Evolutionary conservation across 768 basidiomycete species (phyloP).

Genomic region (Amanita rubescens): DNA sequence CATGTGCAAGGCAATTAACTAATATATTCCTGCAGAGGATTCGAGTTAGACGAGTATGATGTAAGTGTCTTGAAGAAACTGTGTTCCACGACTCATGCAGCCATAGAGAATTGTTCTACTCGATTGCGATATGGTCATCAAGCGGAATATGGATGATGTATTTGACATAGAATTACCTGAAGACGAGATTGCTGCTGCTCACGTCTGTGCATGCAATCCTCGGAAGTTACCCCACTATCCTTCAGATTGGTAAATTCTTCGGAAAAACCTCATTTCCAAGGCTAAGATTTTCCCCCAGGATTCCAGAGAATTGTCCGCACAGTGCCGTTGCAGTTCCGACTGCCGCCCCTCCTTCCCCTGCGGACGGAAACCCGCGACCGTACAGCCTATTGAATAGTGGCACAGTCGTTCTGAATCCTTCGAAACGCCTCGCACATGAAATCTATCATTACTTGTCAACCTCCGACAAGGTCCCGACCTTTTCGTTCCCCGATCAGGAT

Average conservation of each 20-base stretch:
- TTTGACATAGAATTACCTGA: conserved; percentile 51
- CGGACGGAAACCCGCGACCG: conserved; percentile 52
- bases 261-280: conserved; percentile 1
- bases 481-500: conserved; percentile 87
- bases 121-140: conserved; percentile 85
- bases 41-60: conserved; percentile 62
- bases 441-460: conserved; percentile 52
- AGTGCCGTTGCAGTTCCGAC: conserved; percentile 46
- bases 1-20: background rate
- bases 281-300: conserved; percentile 43
- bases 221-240: conserved; percentile 81
- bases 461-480: conserved; percentile 31
- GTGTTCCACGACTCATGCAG: conserved; percentile 7
- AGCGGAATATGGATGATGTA: conserved; percentile 73
- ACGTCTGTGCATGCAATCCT: conserved; percentile 95
- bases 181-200: conserved; percentile 80
- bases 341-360: conserved; percentile 26
- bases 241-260: conserved; percentile 58
- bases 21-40: conserved; percentile 32
- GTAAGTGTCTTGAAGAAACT: conserved; percentile 27
- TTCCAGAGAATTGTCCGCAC: conserved; percentile 87
- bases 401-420: conserved; percentile 79
- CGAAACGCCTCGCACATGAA: conserved; percentile 39
- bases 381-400: conserved; percentile 87
- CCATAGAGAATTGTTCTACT: conserved; percentile 68